Evolutionary conservation across 2,329 filamentous ascomycete genomes (phyloP), one percentile per base, ranked within the genome.

Genomic region (Diaporthe citri): DNA sequence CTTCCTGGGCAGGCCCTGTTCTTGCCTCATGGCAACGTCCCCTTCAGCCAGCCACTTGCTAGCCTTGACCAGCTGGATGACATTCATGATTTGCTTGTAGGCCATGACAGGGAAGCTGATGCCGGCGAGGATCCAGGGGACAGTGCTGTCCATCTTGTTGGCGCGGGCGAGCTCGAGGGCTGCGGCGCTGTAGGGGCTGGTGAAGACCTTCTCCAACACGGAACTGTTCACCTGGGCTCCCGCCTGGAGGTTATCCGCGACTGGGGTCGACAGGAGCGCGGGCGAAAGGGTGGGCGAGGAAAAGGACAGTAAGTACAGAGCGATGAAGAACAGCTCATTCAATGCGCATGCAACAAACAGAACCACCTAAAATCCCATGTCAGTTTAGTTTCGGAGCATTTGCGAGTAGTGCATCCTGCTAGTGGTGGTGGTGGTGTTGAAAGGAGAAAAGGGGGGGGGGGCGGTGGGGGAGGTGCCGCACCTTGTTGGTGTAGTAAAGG

Each of bases 301-400:
- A 89, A 99, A 99, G 80, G 96, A 98, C 75, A 99, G 93, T 72
- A 99, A 93, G 87, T 99, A 99, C 77, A 99, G 92, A 41, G 95
- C 96, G 82, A 99, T 98, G 89, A 99, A 99, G 90, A 98, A 99
- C 78, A 96, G 86, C 86, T 99, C 97, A 84, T 99, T 99, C 78
- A 97, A 86, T 74, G 91, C 89, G 88, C 97, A 99, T 85, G 95
- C 94, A 77, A 95, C 85, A 87, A 99, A 99, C 56, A 99, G 90
- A 60, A 99, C 96, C 72, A 88, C 93, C 96, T 98, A 81, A 80
- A 75, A 57, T 36, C n/a, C 41, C 12, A 57, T 10, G 52, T 69
- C 72, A 78, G 59, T 78, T 60, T 67, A 78, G 46, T 77, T 15
- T 52, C 10, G 64, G 20, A 22, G 28, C 12, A 9, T 5, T 28